Base-by-base conservation (phyloP, 768 basidiomycete genomes). In the Macrolepiota fuliginosa region DNA sequence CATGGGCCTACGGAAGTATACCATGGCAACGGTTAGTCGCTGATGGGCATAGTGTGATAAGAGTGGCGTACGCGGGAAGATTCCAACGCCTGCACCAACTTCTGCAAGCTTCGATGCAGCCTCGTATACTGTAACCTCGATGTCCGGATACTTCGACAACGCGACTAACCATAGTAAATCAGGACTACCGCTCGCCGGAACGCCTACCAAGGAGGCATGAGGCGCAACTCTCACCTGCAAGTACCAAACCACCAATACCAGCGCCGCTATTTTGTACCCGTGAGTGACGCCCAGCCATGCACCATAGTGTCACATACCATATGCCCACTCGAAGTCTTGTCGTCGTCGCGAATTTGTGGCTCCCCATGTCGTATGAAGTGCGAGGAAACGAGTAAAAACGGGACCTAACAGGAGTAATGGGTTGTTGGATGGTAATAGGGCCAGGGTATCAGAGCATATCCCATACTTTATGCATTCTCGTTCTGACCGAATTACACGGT, bases 51-150 rank as follows among this genome's bases (percentile, higher is more conserved):
- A 17, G 49, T 25, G 27, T 3, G 39, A 39, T 40, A 27, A 29
- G 4, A 45, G 13, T n/a, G 40, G 71, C 73, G 65, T 70, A 75
- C 84, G 79, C 25, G 77, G 76, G 65, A 77, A 86, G 9, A 87
- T 66, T 3, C 82, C 83, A 56, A 88, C 77, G n/a, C 86, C 86
- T 17, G 85, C 85, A n/a, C 86, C 86, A 25, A 86, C 45, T 70
- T 86, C 86, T 25, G 77, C 71, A 46, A 86, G 77, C 56, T 78
- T 70, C 42, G 69, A 66, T 29, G 84, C 79, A 12, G 75, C 78
- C 73, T 88, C 86, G 61, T 80, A 88, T 25, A 88, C 70, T 55
- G 82, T 78, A 40, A 87, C 76, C 35, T 85, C 80, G 27, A 87
- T 83, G 62, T 85, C 79, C 1, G 78, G 77, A 66, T 80, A 83